Base-by-base conservation (phyloP, 495 filamentous ascomycete species). In the Bacidia rubella region DNA sequence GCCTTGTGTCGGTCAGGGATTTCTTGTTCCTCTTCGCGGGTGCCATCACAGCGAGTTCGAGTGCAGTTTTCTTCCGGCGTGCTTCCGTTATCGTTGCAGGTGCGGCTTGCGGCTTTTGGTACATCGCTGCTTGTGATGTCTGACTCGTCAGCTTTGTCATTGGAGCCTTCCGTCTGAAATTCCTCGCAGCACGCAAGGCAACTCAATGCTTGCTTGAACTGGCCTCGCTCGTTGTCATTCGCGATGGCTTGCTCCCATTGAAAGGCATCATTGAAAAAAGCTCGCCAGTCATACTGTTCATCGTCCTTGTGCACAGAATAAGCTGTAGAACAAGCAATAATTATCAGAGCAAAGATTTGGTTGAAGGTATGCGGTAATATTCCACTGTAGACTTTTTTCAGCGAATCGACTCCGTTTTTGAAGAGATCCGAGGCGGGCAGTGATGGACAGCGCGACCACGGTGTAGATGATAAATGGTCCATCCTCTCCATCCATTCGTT, bases 401-500 rank as follows among this genome's bases (percentile, higher is more conserved):
- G 35, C 0, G 45, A 10, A 11, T 17, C 11, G 4, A 43, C 22
- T 7, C 55, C 55, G 1, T 12, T 49, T 10, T 49, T 45, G 15
- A 57, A 57, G 4, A 53, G 27, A 2, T 26, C 25, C n/a, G 7
- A 17, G 22, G n/a, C 29, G 2, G 32, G 44, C 19, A 42, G 45
- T 1, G 19, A n/a, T 9, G 44, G 12, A 27, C 7, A 25, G 11
- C 35, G 41, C 41, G 25, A 27, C 10, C 2, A 12, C 3, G 49
- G 9, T 4, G 29, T 26, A 17, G 43, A 35, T 9, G 41, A 17
- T n/a, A n/a, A n/a, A 5, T 35, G 29, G 9, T 46, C 11, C 20
- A 48, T 45, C 22, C 50, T 57, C 22, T 19, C 29, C 0, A 42
- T 21, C 55, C 55, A 57, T 44, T 57, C 50, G 9, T 15, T 11